These are phyloP conservation scores for Talaromyces borbonicus DNA, from an alignment of 495 filamentous ascomycete genomes.

Conservation along the genomic window DNA sequence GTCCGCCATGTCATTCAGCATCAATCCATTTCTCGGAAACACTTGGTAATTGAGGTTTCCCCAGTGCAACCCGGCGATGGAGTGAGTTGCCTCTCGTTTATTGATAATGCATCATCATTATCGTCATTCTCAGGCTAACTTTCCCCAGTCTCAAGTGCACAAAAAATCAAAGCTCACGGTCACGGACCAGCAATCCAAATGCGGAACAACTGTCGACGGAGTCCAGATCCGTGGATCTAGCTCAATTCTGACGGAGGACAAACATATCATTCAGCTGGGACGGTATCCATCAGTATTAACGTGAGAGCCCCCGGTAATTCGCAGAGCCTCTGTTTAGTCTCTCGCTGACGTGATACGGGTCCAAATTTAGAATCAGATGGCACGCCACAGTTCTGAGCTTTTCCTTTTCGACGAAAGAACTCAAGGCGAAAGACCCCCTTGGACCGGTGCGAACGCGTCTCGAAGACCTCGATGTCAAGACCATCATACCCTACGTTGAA, in stretches of 20 bases:
- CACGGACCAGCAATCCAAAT: slow-evolving; percentile 63
- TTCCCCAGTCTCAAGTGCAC: slow-evolving; percentile 35
- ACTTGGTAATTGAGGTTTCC: slow-evolving; percentile 68
- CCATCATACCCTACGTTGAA: slow-evolving; percentile 55
- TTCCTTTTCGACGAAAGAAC: slow-evolving; percentile 67
- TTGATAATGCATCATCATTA: too few relatives aligned
- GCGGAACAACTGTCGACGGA: slow-evolving; percentile 70
- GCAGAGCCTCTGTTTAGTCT: background rate
- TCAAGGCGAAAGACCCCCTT: slow-evolving; percentile 57
- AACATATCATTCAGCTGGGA: slow-evolving; percentile 60
- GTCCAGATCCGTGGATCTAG: slow-evolving; percentile 49
- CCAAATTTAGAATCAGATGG: slow-evolving; percentile 62
- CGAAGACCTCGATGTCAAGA: slow-evolving; percentile 81
- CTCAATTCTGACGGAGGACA: slow-evolving; percentile 39
- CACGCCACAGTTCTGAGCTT: slow-evolving; percentile 70
- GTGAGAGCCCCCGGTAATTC: slow-evolving; percentile 16
- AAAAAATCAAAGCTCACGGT: slow-evolving; percentile 55
- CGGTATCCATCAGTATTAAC: slow-evolving; percentile 44
- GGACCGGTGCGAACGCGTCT: slow-evolving; percentile 50
- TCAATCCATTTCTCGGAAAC: slow-evolving; percentile 79
- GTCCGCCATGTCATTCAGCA: slow-evolving; percentile 51
- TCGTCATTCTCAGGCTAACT: too few relatives aligned
- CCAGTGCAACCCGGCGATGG: slow-evolving; percentile 57
- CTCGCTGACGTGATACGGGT: background rate
- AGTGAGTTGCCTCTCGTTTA: too few relatives aligned